A percentile compares a stretch with the other conserved stretches of the same genome.
Conservation (phyloP, 768 basidiomycete species). For the Boletus rubescentipes region DNA sequence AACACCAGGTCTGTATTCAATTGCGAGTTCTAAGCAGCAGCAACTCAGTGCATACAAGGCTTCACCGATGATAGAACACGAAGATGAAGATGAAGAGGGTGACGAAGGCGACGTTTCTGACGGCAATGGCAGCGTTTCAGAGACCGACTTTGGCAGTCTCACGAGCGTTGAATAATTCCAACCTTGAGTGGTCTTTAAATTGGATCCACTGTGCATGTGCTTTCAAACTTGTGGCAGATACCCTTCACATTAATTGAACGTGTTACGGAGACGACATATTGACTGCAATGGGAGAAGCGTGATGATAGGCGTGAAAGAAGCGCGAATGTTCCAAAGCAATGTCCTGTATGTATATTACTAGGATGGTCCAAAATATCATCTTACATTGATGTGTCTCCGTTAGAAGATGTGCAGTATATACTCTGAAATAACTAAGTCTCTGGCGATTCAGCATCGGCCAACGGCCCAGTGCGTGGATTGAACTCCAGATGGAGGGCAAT, state of each 20-base stretch:
- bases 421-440: slow-evolving; percentile 12
- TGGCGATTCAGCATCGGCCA: slow-evolving; percentile 20
- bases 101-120: slow-evolving; percentile 37
- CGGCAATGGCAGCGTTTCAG: slow-evolving; percentile 39
- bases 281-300: not conserved
- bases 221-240: not conserved
- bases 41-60: slow-evolving; percentile 22
- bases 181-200: not conserved
- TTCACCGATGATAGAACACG: slow-evolving; percentile 11
- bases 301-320: not conserved
- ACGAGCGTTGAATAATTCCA: slow-evolving; percentile 47
- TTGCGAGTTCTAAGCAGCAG: slow-evolving; percentile 20
- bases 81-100: slow-evolving; percentile 18
- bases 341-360: slow-evolving; percentile 7
- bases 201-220: slow-evolving; percentile 3
- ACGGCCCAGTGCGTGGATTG: slow-evolving; percentile 38
- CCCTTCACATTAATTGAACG: not conserved
- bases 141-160: slow-evolving; percentile 46
- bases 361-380: slow-evolving; percentile 12
- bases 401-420: not conserved
- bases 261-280: slow-evolving; percentile 4
- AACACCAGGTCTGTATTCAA: slow-evolving; percentile 20
- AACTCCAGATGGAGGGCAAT: slow-evolving; percentile 66
- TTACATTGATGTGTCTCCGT: not conserved
- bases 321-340: not conserved